phyloP scores from a whole-genome alignment of 495 filamentous ascomycete genomes.

The Aspergillus wentii region DNA sequence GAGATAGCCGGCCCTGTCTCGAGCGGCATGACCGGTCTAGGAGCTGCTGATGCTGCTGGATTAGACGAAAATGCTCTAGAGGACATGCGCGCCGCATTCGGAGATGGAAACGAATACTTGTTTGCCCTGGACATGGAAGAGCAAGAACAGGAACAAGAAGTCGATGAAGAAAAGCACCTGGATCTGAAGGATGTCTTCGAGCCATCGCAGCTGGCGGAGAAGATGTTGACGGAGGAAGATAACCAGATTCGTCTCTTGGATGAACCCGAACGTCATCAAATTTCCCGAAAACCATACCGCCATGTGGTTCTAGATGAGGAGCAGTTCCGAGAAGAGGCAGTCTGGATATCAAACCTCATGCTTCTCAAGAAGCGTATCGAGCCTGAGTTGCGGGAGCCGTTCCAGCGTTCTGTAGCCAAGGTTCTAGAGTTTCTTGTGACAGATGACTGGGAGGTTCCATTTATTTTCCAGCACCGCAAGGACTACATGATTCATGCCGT shows the following conservation, averaged over 20 bases:
- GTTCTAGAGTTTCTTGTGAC: constrained; percentile 93
- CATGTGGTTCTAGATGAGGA: constrained; percentile 70
- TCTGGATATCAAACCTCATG: constrained; percentile 86
- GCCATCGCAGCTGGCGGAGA: constrained; percentile 86
- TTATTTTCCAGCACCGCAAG: constrained; percentile 95
- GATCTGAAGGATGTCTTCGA: constrained; percentile 98
- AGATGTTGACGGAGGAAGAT: constrained; percentile 91
- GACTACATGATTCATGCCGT: constrained; percentile 94
- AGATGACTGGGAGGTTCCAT: constrained; percentile 91
- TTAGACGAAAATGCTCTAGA: constrained; percentile 88
- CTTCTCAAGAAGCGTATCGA: constrained; percentile 76
- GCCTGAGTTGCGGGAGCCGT: constrained; percentile 67
- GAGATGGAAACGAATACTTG: constrained; percentile 89
- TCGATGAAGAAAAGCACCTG: constrained; percentile 66
- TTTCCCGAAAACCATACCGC: constrained; percentile 82
- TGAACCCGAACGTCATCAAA: constrained; percentile 90
- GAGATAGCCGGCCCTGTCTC: constrained; percentile 74
- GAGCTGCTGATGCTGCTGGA: constrained; percentile 62
- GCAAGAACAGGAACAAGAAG: constrained; percentile 59
- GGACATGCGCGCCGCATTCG: constrained; percentile 93
- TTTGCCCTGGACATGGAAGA: constrained; percentile 87
- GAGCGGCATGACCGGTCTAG: constrained; percentile 52
- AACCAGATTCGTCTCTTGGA: constrained; percentile 81
- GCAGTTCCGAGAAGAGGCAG: constrained; percentile 79
- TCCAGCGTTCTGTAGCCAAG: constrained; percentile 81